Base-by-base conservation (phyloP, 1,284 basidiomycete genomes). In the Ceratobasidium sp. region DNA sequence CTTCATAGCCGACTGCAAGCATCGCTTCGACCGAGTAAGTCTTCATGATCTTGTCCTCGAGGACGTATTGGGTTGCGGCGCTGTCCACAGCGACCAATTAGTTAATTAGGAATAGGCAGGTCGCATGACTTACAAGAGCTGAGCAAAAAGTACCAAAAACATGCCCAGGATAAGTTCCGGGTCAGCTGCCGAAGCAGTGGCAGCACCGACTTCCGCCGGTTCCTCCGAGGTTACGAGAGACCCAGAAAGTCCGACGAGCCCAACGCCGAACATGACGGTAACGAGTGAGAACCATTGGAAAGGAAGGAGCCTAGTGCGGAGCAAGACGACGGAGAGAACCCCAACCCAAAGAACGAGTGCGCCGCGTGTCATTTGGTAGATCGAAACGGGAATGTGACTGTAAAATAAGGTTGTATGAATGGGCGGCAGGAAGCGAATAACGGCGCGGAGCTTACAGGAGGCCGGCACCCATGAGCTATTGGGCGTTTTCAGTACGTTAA, bases 341-440 rank as follows among this genome's bases (percentile, higher is more conserved):
- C 96, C 98, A 77, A 99, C 97, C 84, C 97, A 98, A 66, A 99
- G 88, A 69, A 98, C 96, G 74, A 98, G 89, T 14, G 96, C 94
- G 56, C 97, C 97, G 61, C 87, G 82, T 48, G 93, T 95, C 97
- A 98, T 99, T 84, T 98, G 96, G 85, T 94, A 98, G 79, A 98
- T 95, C 64, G 95, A 97, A 51, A 98, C 96, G 31, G 96, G 96
- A 0, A 94, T 96, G 39, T 68, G 65, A 39, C 65, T 68, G 51
- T 4, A 7, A 68, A 56, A 54, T 37, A 29, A 8, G 48, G 51
- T 54, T 41, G 16, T 27, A 49, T 31, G 48, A 68, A 29, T 58
- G 54, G 29, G n/a, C 31, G 56, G 2, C 16, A 11, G 56, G 46
- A 68, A 54, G 31, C 43, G n/a, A 68, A 34, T 8, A 68, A 11